Percentiles rank a stretch among this genome's conserved stretches.
phyloP scores from a whole-genome alignment of 2,329 filamentous ascomycete genomes.

The Pseudogymnoascus sp. region DNA sequence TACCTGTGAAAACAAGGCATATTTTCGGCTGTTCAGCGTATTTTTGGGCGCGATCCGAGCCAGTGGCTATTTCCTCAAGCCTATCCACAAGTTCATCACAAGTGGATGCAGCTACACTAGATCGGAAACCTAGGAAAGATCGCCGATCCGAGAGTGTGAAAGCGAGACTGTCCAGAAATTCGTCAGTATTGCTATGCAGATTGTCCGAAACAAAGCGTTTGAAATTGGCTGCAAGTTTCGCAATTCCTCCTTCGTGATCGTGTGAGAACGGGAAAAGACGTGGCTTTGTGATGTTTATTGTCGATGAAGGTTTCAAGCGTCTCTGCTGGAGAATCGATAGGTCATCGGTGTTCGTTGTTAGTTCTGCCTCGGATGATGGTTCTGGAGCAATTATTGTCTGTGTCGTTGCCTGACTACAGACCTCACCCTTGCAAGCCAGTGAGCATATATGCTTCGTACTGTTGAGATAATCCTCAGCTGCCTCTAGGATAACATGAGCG shows the following conservation, averaged over 20 bases:
- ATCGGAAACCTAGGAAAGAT: not conserved
- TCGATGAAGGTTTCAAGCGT: too few species aligned
- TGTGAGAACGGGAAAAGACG: not conserved
- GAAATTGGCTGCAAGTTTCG: not conserved
- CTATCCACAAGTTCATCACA: not conserved
- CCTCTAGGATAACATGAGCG: conserved; percentile 32
- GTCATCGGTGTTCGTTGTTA: too few species aligned
- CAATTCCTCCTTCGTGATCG: not conserved
- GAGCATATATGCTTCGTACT: too few species aligned
- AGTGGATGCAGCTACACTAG: not conserved
- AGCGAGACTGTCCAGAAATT: not conserved
- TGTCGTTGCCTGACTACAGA: too few species aligned
- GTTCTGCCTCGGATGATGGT: too few species aligned
- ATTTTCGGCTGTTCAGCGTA: not conserved
- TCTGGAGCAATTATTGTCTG: too few species aligned
- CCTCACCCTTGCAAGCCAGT: too few species aligned
- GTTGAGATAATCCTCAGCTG: too few species aligned
- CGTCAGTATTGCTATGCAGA: not conserved
- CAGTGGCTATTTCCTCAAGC: not conserved
- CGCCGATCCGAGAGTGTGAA: not conserved
- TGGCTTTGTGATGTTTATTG: too few species aligned
- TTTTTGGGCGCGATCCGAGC: too few species aligned
- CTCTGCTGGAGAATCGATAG: too few species aligned
- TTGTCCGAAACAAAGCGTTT: not conserved
- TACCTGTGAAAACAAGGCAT: conserved; percentile 17